These are phyloP conservation scores for Chlorella sp. DNA, from an alignment of 139 green algal genomes.

Conservation along the genomic window DNA sequence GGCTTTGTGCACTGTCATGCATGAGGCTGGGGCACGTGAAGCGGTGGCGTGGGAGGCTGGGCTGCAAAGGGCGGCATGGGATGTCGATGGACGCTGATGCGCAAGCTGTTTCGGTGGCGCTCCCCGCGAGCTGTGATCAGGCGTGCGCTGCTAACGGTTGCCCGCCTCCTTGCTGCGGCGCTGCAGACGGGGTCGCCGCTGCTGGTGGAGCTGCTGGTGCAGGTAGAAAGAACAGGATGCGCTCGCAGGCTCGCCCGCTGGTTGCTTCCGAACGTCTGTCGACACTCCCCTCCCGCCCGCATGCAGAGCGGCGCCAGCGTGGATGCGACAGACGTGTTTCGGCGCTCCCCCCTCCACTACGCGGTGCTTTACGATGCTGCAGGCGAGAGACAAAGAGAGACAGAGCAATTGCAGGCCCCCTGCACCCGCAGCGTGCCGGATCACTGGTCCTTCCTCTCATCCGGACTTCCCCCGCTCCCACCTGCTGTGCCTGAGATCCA, in stretches of 20 bases:
- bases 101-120: neutral
- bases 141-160: neutral
- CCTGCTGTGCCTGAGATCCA: too few species aligned
- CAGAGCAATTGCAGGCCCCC: too few species aligned
- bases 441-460: too few species aligned
- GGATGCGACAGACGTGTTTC: conserved; percentile 27
- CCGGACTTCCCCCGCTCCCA: too few species aligned
- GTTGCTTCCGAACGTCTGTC: too few species aligned
- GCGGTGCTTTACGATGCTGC: conserved; percentile 26
- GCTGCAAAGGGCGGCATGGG: neutral
- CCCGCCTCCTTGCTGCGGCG: too few species aligned
- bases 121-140: neutral
- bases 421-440: too few species aligned
- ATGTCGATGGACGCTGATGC: neutral
- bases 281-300: too few species aligned
- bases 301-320: conserved; percentile 24
- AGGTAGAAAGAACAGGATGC: too few species aligned
- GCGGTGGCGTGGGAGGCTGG: neutral
- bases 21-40: neutral
- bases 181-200: conserved; percentile 8
- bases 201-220: conserved; percentile 35
- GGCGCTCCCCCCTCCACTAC: conserved; percentile 31
- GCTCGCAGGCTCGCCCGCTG: too few species aligned
- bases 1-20: neutral
- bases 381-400: too few species aligned